A percentile compares a stretch with the other conserved stretches of the same genome.
Evolutionary conservation across 78 protist genomes (phyloP).

Genomic region (Polysphondylium violaceum): DNA sequence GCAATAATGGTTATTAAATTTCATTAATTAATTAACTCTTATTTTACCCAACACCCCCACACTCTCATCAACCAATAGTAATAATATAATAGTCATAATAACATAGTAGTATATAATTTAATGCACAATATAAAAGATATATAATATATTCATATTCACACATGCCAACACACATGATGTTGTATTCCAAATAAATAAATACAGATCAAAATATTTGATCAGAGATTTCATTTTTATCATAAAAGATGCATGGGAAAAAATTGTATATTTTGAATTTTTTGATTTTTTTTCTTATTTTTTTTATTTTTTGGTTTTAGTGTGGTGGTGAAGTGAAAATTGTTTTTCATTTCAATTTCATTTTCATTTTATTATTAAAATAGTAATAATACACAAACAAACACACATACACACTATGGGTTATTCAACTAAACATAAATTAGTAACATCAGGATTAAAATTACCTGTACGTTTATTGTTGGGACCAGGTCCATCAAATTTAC

Average conservation of each 20-base stretch:
- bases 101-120: not conserved
- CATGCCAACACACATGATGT: not conserved
- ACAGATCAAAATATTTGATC: not conserved
- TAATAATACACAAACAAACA: not conserved
- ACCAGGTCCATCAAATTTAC: slow-evolving; percentile 85
- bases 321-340: not conserved
- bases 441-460: not conserved
- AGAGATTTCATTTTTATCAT: not conserved
- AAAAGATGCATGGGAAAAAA: not conserved
- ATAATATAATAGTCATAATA: not conserved
- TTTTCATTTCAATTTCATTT: not conserved
- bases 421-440: slow-evolving; percentile 26
- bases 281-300: not conserved
- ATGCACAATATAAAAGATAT: not conserved
- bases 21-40: not conserved
- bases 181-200: not conserved
- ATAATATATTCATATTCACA: not conserved
- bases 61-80: no score
- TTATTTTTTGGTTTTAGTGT: not conserved
- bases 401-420: no score
- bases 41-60: not conserved
- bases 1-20: not conserved
- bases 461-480: slow-evolving; percentile 79
- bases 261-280: not conserved
- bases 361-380: not conserved